A percentile compares a stretch with the other conserved stretches of the same genome.
Evolutionary conservation across 2,329 filamentous ascomycete species (phyloP).

Genomic region (Scytalidium sp.): DNA sequence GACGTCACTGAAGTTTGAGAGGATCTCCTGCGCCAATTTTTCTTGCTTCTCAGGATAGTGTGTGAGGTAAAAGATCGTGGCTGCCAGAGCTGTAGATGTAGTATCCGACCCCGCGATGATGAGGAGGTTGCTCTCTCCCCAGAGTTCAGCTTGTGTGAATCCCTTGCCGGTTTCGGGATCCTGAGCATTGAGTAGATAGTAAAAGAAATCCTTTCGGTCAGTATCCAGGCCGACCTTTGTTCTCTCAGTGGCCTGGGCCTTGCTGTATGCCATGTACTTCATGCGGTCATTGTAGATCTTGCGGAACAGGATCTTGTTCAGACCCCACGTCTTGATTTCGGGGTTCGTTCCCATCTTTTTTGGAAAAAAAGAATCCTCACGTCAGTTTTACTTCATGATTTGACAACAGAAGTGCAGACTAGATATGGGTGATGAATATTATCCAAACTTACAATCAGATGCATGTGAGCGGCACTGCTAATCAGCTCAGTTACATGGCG

Average conservation of each 20-base stretch:
- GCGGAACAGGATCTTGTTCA: constrained; percentile 67
- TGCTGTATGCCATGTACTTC: constrained; percentile 70
- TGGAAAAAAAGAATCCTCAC: constrained; percentile 33
- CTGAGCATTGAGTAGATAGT: constrained; percentile 68
- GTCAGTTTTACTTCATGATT: constrained; percentile 1
- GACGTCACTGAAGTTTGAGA: constrained; percentile 15
- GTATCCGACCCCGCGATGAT: constrained; percentile 35
- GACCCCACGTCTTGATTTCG: constrained; percentile 59
- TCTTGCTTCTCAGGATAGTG: constrained; percentile 27
- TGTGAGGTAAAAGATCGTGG: constrained; percentile 36
- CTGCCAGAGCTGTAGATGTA: constrained; percentile 34
- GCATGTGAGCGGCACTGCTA: constrained; percentile 64
- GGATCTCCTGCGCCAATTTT: constrained; percentile 24
- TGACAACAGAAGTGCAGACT: not conserved
- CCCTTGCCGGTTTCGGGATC: constrained; percentile 64
- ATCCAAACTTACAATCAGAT: constrained; percentile 54
- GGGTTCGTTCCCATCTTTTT: constrained; percentile 60
- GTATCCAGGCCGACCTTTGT: constrained; percentile 59
- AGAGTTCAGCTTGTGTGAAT: constrained; percentile 31
- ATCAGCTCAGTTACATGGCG: constrained; percentile 66
- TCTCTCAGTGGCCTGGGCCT: constrained; percentile 62
- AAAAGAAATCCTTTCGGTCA: constrained; percentile 71
- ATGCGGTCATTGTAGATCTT: constrained; percentile 64
- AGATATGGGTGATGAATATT: not conserved
- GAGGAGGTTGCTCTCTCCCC: constrained; percentile 19